Conservation (phyloP, 1,284 basidiomycete genomes). For the Peniophora sp. region DNA sequence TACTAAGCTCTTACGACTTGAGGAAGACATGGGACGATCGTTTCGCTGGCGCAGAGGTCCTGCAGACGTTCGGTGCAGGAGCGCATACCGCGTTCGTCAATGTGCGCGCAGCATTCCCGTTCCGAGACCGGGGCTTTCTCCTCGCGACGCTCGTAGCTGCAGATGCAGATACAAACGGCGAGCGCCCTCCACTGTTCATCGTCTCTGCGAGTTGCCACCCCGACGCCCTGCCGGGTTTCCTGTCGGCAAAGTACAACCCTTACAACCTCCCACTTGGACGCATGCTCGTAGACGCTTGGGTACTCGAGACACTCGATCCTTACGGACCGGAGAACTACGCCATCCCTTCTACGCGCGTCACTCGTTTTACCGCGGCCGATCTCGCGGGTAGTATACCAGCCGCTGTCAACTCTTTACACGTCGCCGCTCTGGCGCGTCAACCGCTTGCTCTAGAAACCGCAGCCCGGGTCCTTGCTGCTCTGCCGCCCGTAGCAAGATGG, state of each 20-base stretch:
- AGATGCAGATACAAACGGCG: constrained; percentile 22
- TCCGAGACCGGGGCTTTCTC: constrained; percentile 85
- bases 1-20: constrained; percentile 66
- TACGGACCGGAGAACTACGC: constrained; percentile 93
- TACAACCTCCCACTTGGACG: constrained; percentile 71
- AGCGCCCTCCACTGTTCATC: constrained; percentile 61
- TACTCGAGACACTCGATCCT: constrained; percentile 93
- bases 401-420: constrained; percentile 85
- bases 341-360: constrained; percentile 91
- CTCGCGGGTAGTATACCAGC: constrained; percentile 84
- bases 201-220: constrained; percentile 74
- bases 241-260: constrained; percentile 71
- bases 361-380: constrained; percentile 83
- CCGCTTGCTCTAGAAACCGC: constrained; percentile 61
- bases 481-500: constrained; percentile 58
- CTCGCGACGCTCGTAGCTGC: constrained; percentile 73
- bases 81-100: constrained; percentile 65
- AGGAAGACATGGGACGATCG: constrained; percentile 83
- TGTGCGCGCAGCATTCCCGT: constrained; percentile 79
- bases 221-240: constrained; percentile 49
- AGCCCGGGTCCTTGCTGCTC: constrained; percentile 49
- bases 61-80: constrained; percentile 81
- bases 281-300: constrained; percentile 91
- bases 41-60: constrained; percentile 58
- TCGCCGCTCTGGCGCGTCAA: constrained; percentile 63